Evolutionary conservation across 139 green algal genomes (phyloP).

Genomic region (Coccomyxa sp.): DNA sequence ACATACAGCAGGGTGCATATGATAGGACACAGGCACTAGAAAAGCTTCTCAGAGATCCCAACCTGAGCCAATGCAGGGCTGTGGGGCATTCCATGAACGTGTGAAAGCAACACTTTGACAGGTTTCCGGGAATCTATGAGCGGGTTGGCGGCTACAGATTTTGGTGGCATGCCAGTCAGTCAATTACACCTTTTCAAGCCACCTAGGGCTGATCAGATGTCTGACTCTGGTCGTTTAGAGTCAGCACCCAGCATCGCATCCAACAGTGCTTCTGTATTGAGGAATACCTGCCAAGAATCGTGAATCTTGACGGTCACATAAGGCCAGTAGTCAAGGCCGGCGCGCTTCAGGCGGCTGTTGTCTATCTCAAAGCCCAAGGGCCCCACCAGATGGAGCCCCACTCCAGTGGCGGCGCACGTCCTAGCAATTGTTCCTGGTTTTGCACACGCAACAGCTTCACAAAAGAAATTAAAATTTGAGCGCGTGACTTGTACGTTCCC

Average conservation of each 20-base stretch:
- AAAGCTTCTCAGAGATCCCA: neutral
- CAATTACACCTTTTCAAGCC: neutral
- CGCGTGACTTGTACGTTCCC: neutral
- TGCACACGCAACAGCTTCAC: neutral
- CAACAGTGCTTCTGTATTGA: neutral
- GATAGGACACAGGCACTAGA: neutral
- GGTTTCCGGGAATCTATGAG: neutral
- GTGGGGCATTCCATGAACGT: neutral
- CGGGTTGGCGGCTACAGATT: neutral
- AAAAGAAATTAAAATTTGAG: neutral
- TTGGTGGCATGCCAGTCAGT: neutral
- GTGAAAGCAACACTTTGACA: neutral
- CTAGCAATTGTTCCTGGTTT: conserved; percentile 61
- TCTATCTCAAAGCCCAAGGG: conserved; percentile 80
- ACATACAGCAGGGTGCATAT: neutral
- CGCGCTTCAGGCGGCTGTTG: conserved; percentile 68
- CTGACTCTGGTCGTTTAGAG: neutral
- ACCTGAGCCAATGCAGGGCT: neutral
- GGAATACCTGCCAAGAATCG: conserved; percentile 48
- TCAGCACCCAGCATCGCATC: no score
- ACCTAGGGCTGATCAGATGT: neutral
- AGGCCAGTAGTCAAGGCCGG: conserved; percentile 85
- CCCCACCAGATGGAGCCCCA: conserved; percentile 75
- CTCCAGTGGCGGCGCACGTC: conserved; percentile 65
- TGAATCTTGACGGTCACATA: conserved; percentile 72